These are phyloP conservation scores for Pigoraptor vietnamica DNA, from an alignment of 78 protist genomes.

Conservation along the genomic window DNA sequence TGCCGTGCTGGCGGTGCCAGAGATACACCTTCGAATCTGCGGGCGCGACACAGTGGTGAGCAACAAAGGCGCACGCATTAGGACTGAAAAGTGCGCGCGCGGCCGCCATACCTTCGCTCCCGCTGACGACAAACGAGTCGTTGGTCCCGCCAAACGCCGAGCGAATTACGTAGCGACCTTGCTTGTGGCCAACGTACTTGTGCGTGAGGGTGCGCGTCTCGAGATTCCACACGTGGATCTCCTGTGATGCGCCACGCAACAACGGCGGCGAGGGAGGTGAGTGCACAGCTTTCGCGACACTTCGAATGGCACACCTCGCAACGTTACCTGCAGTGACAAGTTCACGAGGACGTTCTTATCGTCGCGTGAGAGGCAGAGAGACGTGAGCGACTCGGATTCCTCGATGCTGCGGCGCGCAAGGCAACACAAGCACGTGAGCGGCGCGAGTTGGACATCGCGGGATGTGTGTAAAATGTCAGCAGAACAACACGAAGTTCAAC, in stretches of 20 bases:
- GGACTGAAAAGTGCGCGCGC: neutral
- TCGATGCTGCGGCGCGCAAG: constrained; percentile 21
- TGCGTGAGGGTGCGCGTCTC: constrained; percentile 19
- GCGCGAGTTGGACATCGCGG: neutral
- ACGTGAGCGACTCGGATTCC: constrained; percentile 48
- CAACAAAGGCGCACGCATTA: neutral
- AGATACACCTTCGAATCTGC: constrained; percentile 54
- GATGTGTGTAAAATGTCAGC: neutral
- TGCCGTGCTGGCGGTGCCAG: constrained; percentile 52
- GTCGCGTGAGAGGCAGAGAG: constrained; percentile 44
- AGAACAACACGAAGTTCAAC: too few species aligned
- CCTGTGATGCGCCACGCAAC: too few species aligned
- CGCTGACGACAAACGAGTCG: constrained; percentile 40
- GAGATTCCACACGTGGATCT: constrained; percentile 62
- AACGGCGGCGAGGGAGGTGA: too few species aligned
- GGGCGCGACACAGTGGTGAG: neutral
- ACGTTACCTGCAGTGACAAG: neutral
- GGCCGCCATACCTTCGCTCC: constrained; percentile 35
- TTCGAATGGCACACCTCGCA: too few species aligned
- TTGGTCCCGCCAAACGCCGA: constrained; percentile 68
- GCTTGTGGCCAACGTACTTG: constrained; percentile 41
- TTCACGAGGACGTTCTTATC: neutral
- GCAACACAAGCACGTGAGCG: too few species aligned
- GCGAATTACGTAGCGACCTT: constrained; percentile 53
- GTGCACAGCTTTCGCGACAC: neutral